Evolutionary conservation across 2,329 filamentous ascomycete species (phyloP).

Genomic region (Aureobasidium sp.): DNA sequence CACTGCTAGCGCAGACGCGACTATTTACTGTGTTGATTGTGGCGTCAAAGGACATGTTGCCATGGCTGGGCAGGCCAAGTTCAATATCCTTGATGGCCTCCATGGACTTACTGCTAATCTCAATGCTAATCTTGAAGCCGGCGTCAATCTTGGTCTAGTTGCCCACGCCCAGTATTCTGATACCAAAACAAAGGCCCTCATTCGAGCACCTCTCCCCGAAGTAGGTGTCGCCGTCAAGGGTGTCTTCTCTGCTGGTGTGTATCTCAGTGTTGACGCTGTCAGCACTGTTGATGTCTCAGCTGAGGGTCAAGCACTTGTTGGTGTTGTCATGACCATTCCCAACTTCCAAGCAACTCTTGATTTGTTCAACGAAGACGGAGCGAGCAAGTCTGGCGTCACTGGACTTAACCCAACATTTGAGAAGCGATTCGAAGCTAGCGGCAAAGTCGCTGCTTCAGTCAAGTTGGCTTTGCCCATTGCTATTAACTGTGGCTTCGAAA

Average conservation of each 20-base stretch:
- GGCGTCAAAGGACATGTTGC: conserved; percentile 4
- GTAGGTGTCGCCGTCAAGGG: conserved; percentile 1
- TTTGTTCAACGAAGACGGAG: background rate
- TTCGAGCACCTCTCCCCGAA: background rate
- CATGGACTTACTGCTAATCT: background rate
- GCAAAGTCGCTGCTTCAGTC: background rate
- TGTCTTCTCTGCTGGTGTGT: conserved; percentile 1
- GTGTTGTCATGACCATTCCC: conserved; percentile 11
- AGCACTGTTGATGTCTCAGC: background rate
- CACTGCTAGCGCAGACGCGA: background rate
- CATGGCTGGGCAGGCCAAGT: conserved; percentile 6
- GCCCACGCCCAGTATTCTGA: background rate
- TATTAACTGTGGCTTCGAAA: conserved; percentile 3
- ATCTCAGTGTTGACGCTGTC: background rate
- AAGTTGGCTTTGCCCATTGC: background rate
- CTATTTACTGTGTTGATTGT: conserved; percentile 5
- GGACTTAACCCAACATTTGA: background rate
- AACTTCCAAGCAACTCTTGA: conserved; percentile 7
- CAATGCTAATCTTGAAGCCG: conserved; percentile 2
- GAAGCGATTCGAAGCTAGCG: conserved; percentile 9
- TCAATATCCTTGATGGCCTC: conserved; percentile 1
- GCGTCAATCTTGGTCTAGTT: conserved; percentile 2
- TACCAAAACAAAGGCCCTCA: background rate
- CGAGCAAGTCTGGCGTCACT: background rate
- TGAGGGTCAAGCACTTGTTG: background rate